These are phyloP conservation scores for Silene uniflora DNA, from an alignment of 148 eudicot species.

Conservation along the genomic window DNA sequence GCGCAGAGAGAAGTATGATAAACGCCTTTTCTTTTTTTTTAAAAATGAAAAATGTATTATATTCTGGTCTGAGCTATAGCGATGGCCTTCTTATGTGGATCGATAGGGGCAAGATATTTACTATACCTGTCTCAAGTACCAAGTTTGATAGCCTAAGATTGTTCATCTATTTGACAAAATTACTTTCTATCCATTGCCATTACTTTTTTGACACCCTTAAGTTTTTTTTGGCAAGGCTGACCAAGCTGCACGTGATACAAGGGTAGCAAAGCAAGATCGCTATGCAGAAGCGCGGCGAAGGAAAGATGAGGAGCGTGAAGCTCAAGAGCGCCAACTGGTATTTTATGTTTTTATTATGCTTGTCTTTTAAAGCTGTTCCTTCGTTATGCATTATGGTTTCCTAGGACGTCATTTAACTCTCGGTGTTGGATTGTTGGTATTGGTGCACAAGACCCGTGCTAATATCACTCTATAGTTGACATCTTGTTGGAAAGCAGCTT, in stretches of 20 bases:
- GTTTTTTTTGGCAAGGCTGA: conserved; percentile 55
- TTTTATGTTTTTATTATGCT: conserved; percentile 13
- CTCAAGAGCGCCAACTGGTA: conserved; percentile 72
- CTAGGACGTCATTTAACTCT: background rate
- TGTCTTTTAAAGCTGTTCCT: background rate
- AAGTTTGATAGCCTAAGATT: background rate
- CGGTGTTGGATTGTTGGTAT: background rate
- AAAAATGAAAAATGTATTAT: background rate
- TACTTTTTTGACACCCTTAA: conserved; percentile 3
- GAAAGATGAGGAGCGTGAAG: conserved; percentile 95
- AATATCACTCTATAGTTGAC: too few species aligned
- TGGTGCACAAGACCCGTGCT: background rate
- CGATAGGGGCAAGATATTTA: background rate
- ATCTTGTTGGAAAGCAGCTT: background rate
- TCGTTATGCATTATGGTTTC: background rate
- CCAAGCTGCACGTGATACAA: conserved; percentile 83
- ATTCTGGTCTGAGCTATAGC: background rate
- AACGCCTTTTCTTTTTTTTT: background rate
- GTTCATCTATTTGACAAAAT: background rate
- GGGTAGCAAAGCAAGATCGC: conserved; percentile 68
- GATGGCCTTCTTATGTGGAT: background rate
- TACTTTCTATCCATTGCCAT: background rate
- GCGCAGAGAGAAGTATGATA: conserved; percentile 74
- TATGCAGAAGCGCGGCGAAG: conserved; percentile 82
- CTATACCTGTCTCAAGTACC: background rate